Evolutionary conservation across 768 basidiomycete genomes (phyloP), one percentile per base, ranked within the genome.

Genomic region (Termitomyces sp.): DNA sequence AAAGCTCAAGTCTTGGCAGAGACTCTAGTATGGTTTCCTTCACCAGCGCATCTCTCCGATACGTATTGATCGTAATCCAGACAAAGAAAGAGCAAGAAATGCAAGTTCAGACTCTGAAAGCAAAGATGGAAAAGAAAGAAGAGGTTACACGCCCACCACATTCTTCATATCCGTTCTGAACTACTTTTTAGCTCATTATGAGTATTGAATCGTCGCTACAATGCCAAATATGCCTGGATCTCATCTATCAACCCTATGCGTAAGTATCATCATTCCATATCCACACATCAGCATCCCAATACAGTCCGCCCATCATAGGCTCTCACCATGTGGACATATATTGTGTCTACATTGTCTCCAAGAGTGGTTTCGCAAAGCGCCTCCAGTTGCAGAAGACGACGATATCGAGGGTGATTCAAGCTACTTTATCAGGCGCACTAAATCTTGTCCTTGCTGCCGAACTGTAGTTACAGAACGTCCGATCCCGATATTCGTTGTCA

Each of bases 141-240:
- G 86, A 87, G 68, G 88, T 87, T 60, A 46, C 40, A 27, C 14
- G 12, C 37, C 27, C n/a, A n/a, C 2, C 23, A 60, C 14, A 25
- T 34, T 28, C 34, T 40, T 39, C 23, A 46, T 27, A 14, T 34
- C 40, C 42, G 27, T 45, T 21, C 27, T 51, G 17, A 32, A 50
- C 32, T 30, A 52, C 19, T 21, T 27, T 45, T 43, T 55, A 88
- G 86, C 69, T 82, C 35, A 69, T 88, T 11, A 65, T 77, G 10
- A 73, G 72, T 7, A 77, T 89, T 23, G 87, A 90, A 69, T 66
- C 69, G 25, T 79, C 79, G 32, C 67, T 87, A 17, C 83, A 83
- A 62, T 91, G 89, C 64, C 88, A 89, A 63, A 89, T 91, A 43
- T 91, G 89, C 64, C 84, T 89, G 74, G 89, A 91, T 19, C 67